These are phyloP conservation scores for Sclerotinia spermophila DNA, from an alignment of 2,329 filamentous ascomycete species.

Conservation along the genomic window DNA sequence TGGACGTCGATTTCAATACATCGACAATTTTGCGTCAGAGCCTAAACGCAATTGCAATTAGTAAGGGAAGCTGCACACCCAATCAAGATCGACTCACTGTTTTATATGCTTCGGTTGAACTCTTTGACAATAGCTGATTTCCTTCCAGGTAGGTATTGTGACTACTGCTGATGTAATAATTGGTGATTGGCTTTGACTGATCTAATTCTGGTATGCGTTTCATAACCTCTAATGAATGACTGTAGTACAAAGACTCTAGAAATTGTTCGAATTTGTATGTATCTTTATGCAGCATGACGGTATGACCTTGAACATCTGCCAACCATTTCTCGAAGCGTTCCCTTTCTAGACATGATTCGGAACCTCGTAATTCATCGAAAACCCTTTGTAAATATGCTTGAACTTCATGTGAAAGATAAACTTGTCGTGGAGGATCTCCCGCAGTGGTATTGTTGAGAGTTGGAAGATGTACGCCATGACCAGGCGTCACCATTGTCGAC, in stretches of 20 bases:
- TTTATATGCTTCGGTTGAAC: constrained; percentile 71
- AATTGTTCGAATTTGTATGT: constrained; percentile 37
- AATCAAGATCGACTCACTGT: constrained; percentile 50
- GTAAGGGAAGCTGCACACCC: not conserved
- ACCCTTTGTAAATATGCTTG: constrained; percentile 47
- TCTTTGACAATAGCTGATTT: constrained; percentile 76
- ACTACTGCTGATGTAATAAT: constrained; percentile 92
- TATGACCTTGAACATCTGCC: constrained; percentile 43
- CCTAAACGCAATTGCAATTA: constrained; percentile 42
- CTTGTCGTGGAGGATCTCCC: constrained; percentile 27
- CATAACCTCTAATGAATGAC: constrained; percentile 32
- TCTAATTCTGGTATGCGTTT: constrained; percentile 31
- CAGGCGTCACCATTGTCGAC: constrained; percentile 35
- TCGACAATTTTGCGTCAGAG: constrained; percentile 72
- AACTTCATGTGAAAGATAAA: constrained; percentile 48
- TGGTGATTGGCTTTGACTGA: constrained; percentile 41
- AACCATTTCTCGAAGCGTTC: constrained; percentile 49
- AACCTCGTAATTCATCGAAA: constrained; percentile 45
- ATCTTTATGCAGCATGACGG: constrained; percentile 29
- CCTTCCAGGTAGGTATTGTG: constrained; percentile 92
- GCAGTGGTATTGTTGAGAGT: constrained; percentile 18
- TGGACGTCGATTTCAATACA: constrained; percentile 96
- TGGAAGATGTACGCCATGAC: constrained; percentile 26
- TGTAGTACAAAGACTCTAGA: constrained; percentile 34
- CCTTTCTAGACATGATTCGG: constrained; percentile 37